Base-by-base conservation (phyloP, 805 yeast genomes). In the Wickerhamiella spandovensis region DNA sequence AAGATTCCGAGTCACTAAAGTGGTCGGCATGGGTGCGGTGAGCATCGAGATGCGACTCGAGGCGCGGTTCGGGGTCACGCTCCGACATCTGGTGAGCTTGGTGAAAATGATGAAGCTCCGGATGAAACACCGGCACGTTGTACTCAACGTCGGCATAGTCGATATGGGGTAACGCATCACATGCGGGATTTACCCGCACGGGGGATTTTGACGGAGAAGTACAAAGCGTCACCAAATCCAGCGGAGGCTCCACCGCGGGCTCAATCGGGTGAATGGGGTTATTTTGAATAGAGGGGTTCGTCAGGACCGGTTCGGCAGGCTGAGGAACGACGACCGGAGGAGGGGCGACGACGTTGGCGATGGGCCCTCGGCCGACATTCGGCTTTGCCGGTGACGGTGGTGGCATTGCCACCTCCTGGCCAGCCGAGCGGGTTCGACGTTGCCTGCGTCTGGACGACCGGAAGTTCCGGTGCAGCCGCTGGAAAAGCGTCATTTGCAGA, bases 401-500 rank as follows among this genome's bases (percentile, higher is more conserved):
- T 12, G 32, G 32, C 12, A 9, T 28, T 28, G 32, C 32, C 15
- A 12, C 32, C 3, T 28, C 32, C 15, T 12, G 15, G 15, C 32
- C 32, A 3, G 12, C 32, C 15, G 32, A 28, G 32, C 32, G 32
- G 32, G 7, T 28, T 15, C 32, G 45, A 43, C 32, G 23, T n/a
- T 23, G 35, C 32, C 45, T 43, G 30, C 45, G 28, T 23, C 32
- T 43, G 20, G 28, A 22, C 2, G 30, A n/a, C 45, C 45, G 45
- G 20, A 43, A 43, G 24, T 23, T 43, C 45, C 45, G 45, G 45
- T 23, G 30, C 32, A 43, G 22, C 23, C 45, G 45, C 20, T 43
- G 45, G 32, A 43, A 43, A 23, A 43, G 24, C 45, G 45, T 23
- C 45, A 43, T 43, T 12, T 23, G 24, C 45, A 23, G 45, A 23